Percentiles rank a stretch among this genome's conserved stretches.
phyloP scores from a whole-genome alignment of 1,284 basidiomycete genomes.

The Malassezia dermatis region DNA sequence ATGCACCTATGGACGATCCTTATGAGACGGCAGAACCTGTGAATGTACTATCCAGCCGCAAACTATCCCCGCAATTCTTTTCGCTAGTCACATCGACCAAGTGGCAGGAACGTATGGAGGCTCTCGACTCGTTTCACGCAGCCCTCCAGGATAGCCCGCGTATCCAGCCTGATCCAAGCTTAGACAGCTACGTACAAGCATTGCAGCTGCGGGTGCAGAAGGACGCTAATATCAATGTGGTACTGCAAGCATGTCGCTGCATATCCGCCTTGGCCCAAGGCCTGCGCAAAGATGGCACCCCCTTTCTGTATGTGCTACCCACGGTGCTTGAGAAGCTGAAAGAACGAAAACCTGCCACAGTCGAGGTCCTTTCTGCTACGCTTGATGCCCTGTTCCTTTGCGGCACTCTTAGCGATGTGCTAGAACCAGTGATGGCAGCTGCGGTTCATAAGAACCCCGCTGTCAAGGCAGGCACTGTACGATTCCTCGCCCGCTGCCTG shows the following conservation, averaged over 20 bases:
- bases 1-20: conserved; percentile 56
- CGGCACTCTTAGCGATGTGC: conserved; percentile 64
- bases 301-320: conserved; percentile 63
- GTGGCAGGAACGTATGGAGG: conserved; percentile 90
- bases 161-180: conserved; percentile 60
- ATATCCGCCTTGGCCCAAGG: conserved; percentile 78
- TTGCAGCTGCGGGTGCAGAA: conserved; percentile 71
- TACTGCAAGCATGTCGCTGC: conserved; percentile 75
- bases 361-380: conserved; percentile 75
- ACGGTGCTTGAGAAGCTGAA: conserved; percentile 82
- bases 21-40: conserved; percentile 72
- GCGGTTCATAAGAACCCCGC: conserved; percentile 89
- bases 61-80: conserved; percentile 46
- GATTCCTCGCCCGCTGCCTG: conserved; percentile 75
- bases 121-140: conserved; percentile 69
- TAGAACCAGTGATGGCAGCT: conserved; percentile 69
- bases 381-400: conserved; percentile 80
- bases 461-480: conserved; percentile 84
- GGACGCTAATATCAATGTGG: conserved; percentile 93
- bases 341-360: conserved; percentile 80
- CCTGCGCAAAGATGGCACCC: conserved; percentile 60
- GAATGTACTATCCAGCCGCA: conserved; percentile 63
- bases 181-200: conserved; percentile 64
- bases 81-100: conserved; percentile 73
- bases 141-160: conserved; percentile 64